Base-by-base conservation (phyloP, 2,329 filamentous ascomycete species). In the Clonostachys solani region DNA sequence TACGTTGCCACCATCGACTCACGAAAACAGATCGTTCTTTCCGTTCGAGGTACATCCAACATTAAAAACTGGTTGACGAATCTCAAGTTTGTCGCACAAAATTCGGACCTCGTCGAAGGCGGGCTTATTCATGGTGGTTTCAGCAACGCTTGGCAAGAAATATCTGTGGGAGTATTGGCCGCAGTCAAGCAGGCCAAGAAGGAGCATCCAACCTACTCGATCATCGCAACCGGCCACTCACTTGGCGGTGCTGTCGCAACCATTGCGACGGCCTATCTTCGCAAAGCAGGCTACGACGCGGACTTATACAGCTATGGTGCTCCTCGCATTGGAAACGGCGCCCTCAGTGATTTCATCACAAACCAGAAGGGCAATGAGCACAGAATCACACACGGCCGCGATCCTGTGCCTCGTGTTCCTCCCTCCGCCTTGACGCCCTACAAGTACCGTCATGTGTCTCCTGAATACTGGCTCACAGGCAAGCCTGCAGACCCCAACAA, bases 321-420 rank as follows among this genome's bases (percentile, higher is more conserved):
- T 17, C 86, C 86, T 2, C 83, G 84, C 42, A 73, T 84, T n/a
- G 86, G 83, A 49, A 83, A 86, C 61, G 56, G 60, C 3, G 69
- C 61, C 17, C 73, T 86, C 48, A 74, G 73, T 44, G 58, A 68
- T 43, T 84, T 73, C 57, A 67, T 88, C 50, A 73, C 72, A 6
- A 54, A 56, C 43, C 80, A 84, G 54, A 49, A 66, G 3, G 77
- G 78, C 46, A 60, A 59, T 46, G 76, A 80, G 52, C 84, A 73
- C 66, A 81, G 86, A 51, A 70, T 88, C 44, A 89, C 86, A 2
- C 85, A 90, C 64, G 65, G 64, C 38, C 68, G 77, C 54, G 87
- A 91, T 60, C 81, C 83, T 1, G 78, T 90, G 2, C 83, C 87
- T 0, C 77, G 81, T 40, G 71, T 90, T 35, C 86, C 86, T 2